phyloP scores from a whole-genome alignment of 805 yeast genomes.

The Yamadazyma nakazawae region DNA sequence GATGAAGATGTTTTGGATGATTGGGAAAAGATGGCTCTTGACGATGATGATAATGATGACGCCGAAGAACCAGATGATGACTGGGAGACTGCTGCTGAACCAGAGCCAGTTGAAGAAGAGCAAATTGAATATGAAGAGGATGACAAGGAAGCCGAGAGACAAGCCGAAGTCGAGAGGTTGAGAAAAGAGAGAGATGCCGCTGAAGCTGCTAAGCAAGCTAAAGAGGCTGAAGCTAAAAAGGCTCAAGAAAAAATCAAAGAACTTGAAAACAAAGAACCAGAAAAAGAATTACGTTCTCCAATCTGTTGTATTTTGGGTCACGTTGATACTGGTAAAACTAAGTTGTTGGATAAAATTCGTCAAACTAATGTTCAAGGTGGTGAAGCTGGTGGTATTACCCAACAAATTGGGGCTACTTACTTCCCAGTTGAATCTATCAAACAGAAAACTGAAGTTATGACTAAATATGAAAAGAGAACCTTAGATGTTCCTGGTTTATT shows the following conservation, averaged over 20 bases:
- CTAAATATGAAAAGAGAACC: conserved; percentile 73
- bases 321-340: conserved; percentile 99
- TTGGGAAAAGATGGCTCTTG: conserved; percentile 74
- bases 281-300: conserved; percentile 86
- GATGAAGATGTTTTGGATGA: conserved; percentile 71
- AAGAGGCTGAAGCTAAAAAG: conserved; percentile 29
- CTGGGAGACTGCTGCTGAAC: conserved; percentile 46
- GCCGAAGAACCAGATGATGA: conserved; percentile 42
- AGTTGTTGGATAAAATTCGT: conserved; percentile 92
- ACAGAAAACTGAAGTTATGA: conserved; percentile 89
- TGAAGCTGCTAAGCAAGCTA: conserved; percentile 24
- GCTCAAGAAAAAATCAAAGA: conserved; percentile 29
- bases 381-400: conserved; percentile 99
- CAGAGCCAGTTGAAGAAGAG: conserved; percentile 23
- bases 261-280: conserved; percentile 23
- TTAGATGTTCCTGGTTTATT: conserved; percentile 96
- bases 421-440: conserved; percentile 95
- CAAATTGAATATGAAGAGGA: conserved; percentile 29
- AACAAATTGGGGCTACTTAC: conserved; percentile 99
- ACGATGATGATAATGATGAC: conserved; percentile 57
- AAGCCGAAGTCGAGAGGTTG: conserved; percentile 27
- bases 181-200: conserved; percentile 23
- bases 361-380: conserved; percentile 99
- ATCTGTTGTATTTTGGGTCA: conserved; percentile 99
- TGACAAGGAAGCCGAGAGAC: conserved; percentile 25